These are phyloP conservation scores for Asterochloris sp. DNA, from an alignment of 139 green algal genomes.

Conservation along the genomic window DNA sequence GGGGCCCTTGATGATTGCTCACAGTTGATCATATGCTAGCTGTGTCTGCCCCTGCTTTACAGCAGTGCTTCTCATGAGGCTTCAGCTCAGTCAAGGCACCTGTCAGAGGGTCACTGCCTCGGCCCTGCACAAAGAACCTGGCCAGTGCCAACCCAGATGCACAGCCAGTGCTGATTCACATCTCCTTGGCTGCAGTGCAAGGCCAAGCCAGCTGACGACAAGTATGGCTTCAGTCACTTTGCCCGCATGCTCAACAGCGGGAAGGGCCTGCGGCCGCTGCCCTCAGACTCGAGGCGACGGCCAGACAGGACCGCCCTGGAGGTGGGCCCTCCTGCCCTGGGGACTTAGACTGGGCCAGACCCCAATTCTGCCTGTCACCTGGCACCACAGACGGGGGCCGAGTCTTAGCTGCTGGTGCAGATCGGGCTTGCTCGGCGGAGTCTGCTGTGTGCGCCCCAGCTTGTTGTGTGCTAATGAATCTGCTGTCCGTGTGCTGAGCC, in stretches of 20 bases:
- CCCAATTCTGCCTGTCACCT: neutral
- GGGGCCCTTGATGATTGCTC: too few relatives aligned
- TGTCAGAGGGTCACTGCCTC: too few relatives aligned
- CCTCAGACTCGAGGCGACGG: conserved; percentile 72
- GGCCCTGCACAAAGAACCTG: too few relatives aligned
- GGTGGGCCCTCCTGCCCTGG: neutral
- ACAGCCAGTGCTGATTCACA: too few relatives aligned
- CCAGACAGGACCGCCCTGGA: conserved; percentile 57
- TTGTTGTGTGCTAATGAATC: neutral
- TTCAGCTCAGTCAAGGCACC: too few relatives aligned
- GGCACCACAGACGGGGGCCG: too few relatives aligned
- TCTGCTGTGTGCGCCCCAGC: neutral
- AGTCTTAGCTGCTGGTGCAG: too few relatives aligned
- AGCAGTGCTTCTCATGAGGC: too few relatives aligned
- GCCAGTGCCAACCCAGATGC: too few relatives aligned
- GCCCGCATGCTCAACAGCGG: conserved; percentile 74
- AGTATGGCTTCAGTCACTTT: conserved; percentile 90
- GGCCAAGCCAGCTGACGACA: conserved; percentile 74
- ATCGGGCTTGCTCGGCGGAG: neutral
- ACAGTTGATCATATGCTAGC: too few relatives aligned
- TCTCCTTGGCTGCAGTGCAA: conserved; percentile 30
- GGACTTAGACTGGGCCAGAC: neutral
- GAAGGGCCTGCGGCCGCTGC: conserved; percentile 56
- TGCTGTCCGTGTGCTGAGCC: neutral
- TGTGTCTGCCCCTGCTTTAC: too few relatives aligned